Conservation (phyloP, 306 rosid species). For the Quercus rubra region DNA sequence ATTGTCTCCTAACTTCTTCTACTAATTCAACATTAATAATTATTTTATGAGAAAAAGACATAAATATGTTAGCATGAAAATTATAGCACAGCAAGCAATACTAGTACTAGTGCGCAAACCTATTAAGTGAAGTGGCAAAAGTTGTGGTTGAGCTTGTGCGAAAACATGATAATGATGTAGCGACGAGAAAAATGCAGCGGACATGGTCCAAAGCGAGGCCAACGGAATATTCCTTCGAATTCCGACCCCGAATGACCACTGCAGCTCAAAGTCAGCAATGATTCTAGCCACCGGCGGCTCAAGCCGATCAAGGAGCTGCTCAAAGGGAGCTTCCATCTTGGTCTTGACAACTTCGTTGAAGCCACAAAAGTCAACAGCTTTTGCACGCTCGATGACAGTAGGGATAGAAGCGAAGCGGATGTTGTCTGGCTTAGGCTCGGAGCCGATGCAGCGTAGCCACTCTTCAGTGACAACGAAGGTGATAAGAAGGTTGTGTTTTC, state of each 20-base stretch:
- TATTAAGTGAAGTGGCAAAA: too few species aligned
- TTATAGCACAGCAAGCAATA: too few species aligned
- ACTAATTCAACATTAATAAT: too few species aligned
- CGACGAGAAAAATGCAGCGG: slow-evolving; percentile 29
- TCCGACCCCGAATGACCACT: slow-evolving; percentile 31
- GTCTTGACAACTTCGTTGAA: slow-evolving; percentile 38
- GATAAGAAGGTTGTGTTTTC: slow-evolving; percentile 19
- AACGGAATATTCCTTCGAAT: slow-evolving; percentile 34
- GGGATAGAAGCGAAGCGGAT: slow-evolving; percentile 44
- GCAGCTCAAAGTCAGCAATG: slow-evolving; percentile 21
- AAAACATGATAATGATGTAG: slow-evolving; percentile 18
- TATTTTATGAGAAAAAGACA: too few species aligned
- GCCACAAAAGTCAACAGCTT: slow-evolving; percentile 13
- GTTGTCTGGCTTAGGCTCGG: slow-evolving; percentile 34
- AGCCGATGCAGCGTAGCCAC: slow-evolving; percentile 41
- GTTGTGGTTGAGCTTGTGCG: too few species aligned
- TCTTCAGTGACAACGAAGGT: slow-evolving; percentile 52
- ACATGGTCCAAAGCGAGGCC: slow-evolving; percentile 48
- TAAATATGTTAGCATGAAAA: too few species aligned
- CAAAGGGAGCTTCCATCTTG: slow-evolving; percentile 47
- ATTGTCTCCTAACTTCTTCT: too few species aligned
- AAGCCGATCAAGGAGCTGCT: slow-evolving; percentile 40
- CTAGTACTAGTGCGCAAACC: too few species aligned
- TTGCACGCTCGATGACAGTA: slow-evolving; percentile 34
- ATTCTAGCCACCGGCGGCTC: slow-evolving; percentile 25